Evolutionary conservation across 495 filamentous ascomycete species (phyloP).

Genomic region (Acidiella bohemica): DNA sequence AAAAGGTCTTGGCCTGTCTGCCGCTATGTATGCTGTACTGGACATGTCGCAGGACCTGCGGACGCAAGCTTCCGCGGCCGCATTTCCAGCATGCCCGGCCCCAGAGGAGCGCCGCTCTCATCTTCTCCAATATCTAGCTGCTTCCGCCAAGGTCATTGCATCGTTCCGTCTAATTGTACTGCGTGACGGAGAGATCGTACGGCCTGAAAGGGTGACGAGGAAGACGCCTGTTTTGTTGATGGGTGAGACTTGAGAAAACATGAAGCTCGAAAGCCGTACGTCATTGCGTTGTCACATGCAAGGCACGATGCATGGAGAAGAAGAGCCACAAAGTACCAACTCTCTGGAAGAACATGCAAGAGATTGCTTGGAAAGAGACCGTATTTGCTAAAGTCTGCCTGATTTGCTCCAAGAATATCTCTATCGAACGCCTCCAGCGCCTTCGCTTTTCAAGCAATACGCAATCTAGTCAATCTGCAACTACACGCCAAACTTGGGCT

Average conservation of each 20-base stretch:
- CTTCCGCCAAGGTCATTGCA: not conserved
- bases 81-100: slow-evolving; percentile 14
- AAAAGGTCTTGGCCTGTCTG: slow-evolving; percentile 6
- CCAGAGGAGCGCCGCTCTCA: slow-evolving; percentile 14
- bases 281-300: not conserved
- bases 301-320: no score
- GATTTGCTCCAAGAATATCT: no score
- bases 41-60: slow-evolving; percentile 14
- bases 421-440: slow-evolving; percentile 7
- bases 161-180: not conserved
- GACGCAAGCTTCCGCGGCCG: slow-evolving; percentile 6
- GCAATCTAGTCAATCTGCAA: not conserved
- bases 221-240: no score
- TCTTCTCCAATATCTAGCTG: not conserved
- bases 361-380: no score
- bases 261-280: not conserved
- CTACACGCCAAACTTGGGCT: not conserved
- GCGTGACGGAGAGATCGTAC: not conserved
- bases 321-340: not conserved
- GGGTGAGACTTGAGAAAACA: no score
- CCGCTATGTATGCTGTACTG: slow-evolving; percentile 13
- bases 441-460: slow-evolving; percentile 1
- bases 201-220: no score
- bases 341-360: no score
- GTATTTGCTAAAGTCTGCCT: no score